phyloP scores from a whole-genome alignment of 2,329 filamentous ascomycete genomes.

The Fusarium sp. region DNA sequence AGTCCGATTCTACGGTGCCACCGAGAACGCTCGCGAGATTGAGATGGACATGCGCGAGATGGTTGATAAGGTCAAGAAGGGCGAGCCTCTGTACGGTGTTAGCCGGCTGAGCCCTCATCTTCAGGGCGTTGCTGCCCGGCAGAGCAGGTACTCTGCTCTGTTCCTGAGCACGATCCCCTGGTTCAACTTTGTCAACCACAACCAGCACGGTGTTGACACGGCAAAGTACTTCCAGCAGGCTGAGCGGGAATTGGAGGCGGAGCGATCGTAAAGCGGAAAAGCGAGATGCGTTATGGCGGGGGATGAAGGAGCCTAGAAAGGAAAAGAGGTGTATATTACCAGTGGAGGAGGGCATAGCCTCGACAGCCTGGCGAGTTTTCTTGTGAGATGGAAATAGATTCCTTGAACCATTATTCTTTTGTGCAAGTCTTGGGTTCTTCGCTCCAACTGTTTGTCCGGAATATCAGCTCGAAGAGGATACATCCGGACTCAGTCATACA shows the following conservation, averaged over 20 bases:
- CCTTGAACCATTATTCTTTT: slow-evolving; percentile 27
- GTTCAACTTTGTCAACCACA: slow-evolving; percentile 99
- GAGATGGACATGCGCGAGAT: slow-evolving; percentile 99
- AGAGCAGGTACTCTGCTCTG: slow-evolving; percentile 90
- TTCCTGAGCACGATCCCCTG: slow-evolving; percentile 90
- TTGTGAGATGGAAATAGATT: slow-evolving; percentile 47
- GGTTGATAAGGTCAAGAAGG: slow-evolving; percentile 95
- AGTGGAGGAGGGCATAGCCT: slow-evolving; percentile 39
- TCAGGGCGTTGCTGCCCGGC: slow-evolving; percentile 92
- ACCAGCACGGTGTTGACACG: slow-evolving; percentile 95
- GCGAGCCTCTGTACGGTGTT: slow-evolving; percentile 89
- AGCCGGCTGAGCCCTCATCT: slow-evolving; percentile 86
- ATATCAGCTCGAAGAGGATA: not conserved
- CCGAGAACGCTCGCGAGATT: slow-evolving; percentile 91
- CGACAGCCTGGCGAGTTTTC: slow-evolving; percentile 41
- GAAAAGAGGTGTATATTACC: slow-evolving; percentile 50
- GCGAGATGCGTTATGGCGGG: slow-evolving; percentile 5
- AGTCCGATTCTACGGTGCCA: slow-evolving; percentile 97
- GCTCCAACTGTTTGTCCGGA: not conserved
- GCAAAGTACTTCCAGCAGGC: slow-evolving; percentile 98
- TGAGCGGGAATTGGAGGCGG: slow-evolving; percentile 91
- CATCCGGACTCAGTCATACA: not conserved
- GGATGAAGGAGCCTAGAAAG: not conserved
- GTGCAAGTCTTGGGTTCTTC: not conserved
- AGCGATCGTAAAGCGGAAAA: slow-evolving; percentile 56